Conservation (phyloP, 1,284 basidiomycete species). For the Hemileia vastatrix region DNA sequence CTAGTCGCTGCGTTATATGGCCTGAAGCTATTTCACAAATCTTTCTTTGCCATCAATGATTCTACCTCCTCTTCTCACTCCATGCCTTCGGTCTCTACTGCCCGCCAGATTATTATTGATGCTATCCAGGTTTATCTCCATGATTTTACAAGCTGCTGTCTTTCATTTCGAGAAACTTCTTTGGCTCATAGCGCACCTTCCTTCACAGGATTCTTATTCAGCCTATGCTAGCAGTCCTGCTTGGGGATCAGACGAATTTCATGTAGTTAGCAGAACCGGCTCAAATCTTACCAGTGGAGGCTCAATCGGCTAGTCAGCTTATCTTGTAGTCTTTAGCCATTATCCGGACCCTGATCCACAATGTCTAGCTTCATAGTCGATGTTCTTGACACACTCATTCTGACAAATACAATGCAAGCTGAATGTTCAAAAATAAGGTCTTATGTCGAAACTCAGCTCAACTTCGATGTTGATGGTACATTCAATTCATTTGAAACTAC, state of each 20-base stretch:
- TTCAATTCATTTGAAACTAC: slow-evolving; percentile 91
- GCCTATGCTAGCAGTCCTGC: slow-evolving; percentile 19
- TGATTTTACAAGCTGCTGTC: too few species aligned
- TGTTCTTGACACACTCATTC: slow-evolving; percentile 14
- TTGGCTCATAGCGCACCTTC: too few species aligned
- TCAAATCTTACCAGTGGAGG: slow-evolving; percentile 8
- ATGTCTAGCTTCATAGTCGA: slow-evolving; percentile 17
- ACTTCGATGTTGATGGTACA: slow-evolving; percentile 66
- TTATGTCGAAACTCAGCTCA: slow-evolving; percentile 54
- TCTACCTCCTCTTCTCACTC: too few species aligned
- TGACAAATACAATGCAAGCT: slow-evolving; percentile 8
- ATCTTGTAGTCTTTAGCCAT: neutral
- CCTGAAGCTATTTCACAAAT: too few species aligned
- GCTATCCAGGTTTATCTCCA: too few species aligned
- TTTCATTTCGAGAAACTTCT: too few species aligned
- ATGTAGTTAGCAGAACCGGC: slow-evolving; percentile 7
- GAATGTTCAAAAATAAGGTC: slow-evolving; percentile 4
- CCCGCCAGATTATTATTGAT: too few species aligned
- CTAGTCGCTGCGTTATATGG: too few species aligned
- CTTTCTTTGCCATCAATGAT: too few species aligned
- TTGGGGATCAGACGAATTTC: slow-evolving; percentile 21
- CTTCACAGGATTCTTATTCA: slow-evolving; percentile 2
- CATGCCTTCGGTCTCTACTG: too few species aligned
- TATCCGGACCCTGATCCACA: neutral
- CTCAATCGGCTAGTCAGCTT: neutral